Percentiles rank a stretch among this genome's conserved stretches.
These are phyloP conservation scores for Cardiospermum halicacabum DNA, from an alignment of 345 rosid genomes.

Conservation along the genomic window DNA sequence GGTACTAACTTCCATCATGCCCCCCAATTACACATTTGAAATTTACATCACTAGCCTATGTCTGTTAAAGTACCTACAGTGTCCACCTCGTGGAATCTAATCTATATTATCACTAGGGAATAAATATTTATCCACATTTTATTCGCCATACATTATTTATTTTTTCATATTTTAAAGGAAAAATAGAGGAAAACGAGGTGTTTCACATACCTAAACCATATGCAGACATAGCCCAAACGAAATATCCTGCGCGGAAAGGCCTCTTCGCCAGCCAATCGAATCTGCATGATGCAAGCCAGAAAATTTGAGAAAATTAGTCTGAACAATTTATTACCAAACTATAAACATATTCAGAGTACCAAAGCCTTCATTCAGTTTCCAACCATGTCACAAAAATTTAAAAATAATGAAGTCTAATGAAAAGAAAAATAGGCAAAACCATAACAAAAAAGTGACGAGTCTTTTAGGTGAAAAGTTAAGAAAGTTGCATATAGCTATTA, in stretches of 20 bases:
- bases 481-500: not conserved
- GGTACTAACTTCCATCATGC: not conserved
- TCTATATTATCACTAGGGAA: not conserved
- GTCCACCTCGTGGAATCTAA: not conserved
- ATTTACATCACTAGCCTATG: not conserved
- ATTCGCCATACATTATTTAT: not conserved
- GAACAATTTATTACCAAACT: too few species aligned
- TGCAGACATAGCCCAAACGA: conserved; percentile 85
- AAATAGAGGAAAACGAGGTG: not conserved
- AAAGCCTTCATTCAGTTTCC: too few species aligned
- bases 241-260: conserved; percentile 76
- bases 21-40: not conserved
- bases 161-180: not conserved
- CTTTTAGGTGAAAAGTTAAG: not conserved
- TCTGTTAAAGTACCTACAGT: not conserved
- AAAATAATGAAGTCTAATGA: not conserved
- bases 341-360: not conserved
- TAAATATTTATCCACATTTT: not conserved
- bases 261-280: conserved; percentile 86
- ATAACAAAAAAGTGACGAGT: not conserved
- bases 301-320: not conserved
- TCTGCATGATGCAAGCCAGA: conserved; percentile 35
- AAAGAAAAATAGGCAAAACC: not conserved
- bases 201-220: conserved; percentile 77
- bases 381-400: not conserved